A percentile compares a stretch with the other conserved stretches of the same genome.
phyloP scores from a whole-genome alignment of 495 filamentous ascomycete genomes.

The Tetracladium setigerum region DNA sequence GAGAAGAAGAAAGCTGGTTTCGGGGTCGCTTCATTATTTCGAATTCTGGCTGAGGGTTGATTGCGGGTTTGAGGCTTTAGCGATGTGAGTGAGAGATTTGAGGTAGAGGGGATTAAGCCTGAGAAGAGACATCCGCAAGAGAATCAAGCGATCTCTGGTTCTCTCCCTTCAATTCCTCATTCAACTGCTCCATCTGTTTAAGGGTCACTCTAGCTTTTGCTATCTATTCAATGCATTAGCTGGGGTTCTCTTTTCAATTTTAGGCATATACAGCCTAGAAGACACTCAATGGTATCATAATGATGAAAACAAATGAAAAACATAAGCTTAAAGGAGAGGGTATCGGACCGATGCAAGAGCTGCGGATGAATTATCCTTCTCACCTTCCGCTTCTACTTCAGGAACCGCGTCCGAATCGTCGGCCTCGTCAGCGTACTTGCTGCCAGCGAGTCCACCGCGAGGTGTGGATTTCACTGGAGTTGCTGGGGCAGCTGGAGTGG shows the following conservation, averaged over 20 bases:
- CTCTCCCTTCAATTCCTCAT: constrained; percentile 38
- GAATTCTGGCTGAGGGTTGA: too few relatives aligned
- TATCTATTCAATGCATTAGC: constrained; percentile 30
- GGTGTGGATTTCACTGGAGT: constrained; percentile 8
- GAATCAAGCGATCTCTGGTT: constrained; percentile 26
- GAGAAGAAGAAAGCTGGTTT: too few relatives aligned
- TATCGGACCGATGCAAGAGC: constrained; percentile 49
- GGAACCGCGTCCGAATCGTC: constrained; percentile 13
- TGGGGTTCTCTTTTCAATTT: background rate
- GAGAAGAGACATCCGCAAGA: constrained; percentile 10
- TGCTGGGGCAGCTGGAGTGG: constrained; percentile 8
- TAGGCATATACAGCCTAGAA: background rate
- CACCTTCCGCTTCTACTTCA: constrained; percentile 38
- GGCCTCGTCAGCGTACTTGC: constrained; percentile 31
- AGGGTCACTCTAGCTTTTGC: constrained; percentile 37
- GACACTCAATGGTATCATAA: background rate
- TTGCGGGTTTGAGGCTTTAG: background rate
- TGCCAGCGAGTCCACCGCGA: constrained; percentile 35
- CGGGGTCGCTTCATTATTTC: too few relatives aligned
- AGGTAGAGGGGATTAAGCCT: constrained; percentile 24
- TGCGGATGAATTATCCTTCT: constrained; percentile 45
- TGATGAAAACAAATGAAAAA: constrained; percentile 1
- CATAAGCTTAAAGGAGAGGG: constrained; percentile 30
- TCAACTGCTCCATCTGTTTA: constrained; percentile 37
- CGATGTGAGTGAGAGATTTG: constrained; percentile 31